phyloP scores from a whole-genome alignment of 2,329 filamentous ascomycete species.

The Monosporascus sp. region DNA sequence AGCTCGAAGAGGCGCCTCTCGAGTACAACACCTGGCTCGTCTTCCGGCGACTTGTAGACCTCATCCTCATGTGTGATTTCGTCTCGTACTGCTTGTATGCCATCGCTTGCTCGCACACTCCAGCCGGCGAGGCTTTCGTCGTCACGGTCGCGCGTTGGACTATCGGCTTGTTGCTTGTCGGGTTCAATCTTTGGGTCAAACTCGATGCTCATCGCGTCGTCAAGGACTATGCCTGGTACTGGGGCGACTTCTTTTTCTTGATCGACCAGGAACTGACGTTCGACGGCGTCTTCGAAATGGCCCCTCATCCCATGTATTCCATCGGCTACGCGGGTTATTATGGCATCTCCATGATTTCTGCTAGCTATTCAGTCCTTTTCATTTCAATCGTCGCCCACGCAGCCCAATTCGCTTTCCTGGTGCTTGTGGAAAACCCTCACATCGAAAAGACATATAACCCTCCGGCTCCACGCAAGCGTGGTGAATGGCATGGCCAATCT shows the following conservation, averaged over 20 bases:
- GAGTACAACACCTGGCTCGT: slow-evolving; percentile 99
- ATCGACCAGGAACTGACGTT: slow-evolving; percentile 97
- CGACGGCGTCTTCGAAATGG: slow-evolving; percentile 98
- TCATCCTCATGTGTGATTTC: slow-evolving; percentile 99
- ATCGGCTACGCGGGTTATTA: slow-evolving; percentile 98
- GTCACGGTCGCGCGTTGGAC: slow-evolving; percentile 73
- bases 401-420: slow-evolving; percentile 89
- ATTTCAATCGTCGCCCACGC: slow-evolving; percentile 94
- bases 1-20: slow-evolving; percentile 84
- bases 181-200: slow-evolving; percentile 98
- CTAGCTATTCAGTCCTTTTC: slow-evolving; percentile 94
- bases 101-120: slow-evolving; percentile 74
- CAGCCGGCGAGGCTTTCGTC: slow-evolving; percentile 62
- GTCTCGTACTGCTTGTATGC: slow-evolving; percentile 95
- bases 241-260: slow-evolving; percentile 98
- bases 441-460: slow-evolving; percentile 98
- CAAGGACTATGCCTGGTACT: slow-evolving; percentile 99
- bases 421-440: slow-evolving; percentile 90
- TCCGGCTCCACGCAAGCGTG: slow-evolving; percentile 65
- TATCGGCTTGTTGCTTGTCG: slow-evolving; percentile 69
- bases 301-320: slow-evolving; percentile 97
- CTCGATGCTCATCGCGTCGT: slow-evolving; percentile 95
- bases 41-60: slow-evolving; percentile 89
- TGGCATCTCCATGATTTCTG: slow-evolving; percentile 95
- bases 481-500: slow-evolving; percentile 16